Evolutionary conservation across 1,284 basidiomycete genomes (phyloP).

Genomic region (Moniliella sp.): DNA sequence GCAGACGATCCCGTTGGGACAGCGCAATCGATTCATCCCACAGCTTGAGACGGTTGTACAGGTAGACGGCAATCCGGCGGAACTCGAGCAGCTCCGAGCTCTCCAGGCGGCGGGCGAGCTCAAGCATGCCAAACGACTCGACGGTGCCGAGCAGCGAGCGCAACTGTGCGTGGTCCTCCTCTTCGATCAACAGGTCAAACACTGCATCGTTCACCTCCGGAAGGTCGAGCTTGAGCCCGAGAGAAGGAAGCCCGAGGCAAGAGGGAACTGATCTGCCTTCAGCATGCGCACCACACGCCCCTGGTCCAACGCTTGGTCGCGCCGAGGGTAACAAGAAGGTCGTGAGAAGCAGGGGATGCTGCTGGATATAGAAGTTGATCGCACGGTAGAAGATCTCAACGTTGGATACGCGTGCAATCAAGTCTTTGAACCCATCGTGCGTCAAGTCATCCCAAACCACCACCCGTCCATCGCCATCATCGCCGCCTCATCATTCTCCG

Average conservation of each 20-base stretch:
- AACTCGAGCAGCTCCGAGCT: conserved; percentile 84
- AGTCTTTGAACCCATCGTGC: conserved; percentile 64
- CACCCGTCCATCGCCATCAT: conserved; percentile 94
- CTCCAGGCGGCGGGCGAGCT: conserved; percentile 64
- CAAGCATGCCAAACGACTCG: conserved; percentile 86
- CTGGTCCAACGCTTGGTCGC: conserved; percentile 72
- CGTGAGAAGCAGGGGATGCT: conserved; percentile 76
- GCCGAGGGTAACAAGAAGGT: conserved; percentile 76
- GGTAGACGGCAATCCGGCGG: too few relatives aligned
- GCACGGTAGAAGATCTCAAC: conserved; percentile 87
- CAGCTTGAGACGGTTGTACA: conserved; percentile 85
- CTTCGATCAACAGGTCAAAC: conserved; percentile 87
- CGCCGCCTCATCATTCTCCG: conserved; percentile 80
- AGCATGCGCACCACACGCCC: conserved; percentile 82
- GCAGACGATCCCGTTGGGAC: conserved; percentile 84
- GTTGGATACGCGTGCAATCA: conserved; percentile 51
- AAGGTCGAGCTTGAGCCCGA: conserved; percentile 71
- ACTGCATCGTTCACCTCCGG: conserved; percentile 93
- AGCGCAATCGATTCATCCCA: conserved; percentile 88
- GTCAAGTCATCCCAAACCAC: conserved; percentile 92
- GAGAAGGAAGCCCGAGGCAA: conserved; percentile 85
- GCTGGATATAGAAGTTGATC: conserved; percentile 47
- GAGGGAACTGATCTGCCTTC: conserved; percentile 73
- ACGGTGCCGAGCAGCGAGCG: conserved; percentile 89
- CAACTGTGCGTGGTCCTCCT: conserved; percentile 91